Conservation (phyloP, 345 rosid species). For the Lagerstroemia speciosa region DNA sequence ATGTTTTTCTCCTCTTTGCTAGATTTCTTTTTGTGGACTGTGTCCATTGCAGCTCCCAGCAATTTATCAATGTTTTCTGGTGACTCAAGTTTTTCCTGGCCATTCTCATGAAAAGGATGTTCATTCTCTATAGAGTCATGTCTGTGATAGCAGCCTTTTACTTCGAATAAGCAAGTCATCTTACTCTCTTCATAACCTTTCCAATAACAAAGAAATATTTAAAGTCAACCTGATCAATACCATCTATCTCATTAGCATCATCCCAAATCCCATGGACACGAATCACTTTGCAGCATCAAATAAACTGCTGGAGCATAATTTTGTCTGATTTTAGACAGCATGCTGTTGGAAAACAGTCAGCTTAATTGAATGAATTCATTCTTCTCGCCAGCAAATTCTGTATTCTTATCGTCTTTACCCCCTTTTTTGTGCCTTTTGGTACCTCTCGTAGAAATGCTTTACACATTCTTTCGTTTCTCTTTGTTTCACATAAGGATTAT, state of each 20-base stretch:
- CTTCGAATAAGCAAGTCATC: background rate
- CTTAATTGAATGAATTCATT: background rate
- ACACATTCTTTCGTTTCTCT: background rate
- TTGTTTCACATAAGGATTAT: background rate
- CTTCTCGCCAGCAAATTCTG: background rate
- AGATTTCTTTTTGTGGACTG: too few species aligned
- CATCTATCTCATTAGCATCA: too few species aligned
- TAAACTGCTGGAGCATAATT: background rate
- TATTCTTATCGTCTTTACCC: background rate
- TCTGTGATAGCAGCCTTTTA: background rate
- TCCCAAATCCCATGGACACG: too few species aligned
- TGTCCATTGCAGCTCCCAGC: background rate
- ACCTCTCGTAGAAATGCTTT: background rate
- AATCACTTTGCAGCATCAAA: background rate
- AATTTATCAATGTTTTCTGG: background rate
- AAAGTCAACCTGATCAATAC: too few species aligned
- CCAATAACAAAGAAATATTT: background rate
- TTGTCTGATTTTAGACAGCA: background rate
- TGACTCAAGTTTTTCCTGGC: too few species aligned
- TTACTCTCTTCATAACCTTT: background rate
- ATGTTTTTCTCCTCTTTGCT: too few species aligned
- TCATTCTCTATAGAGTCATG: background rate
- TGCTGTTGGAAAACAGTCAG: background rate
- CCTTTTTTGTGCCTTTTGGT: background rate
- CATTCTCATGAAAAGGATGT: background rate